These are phyloP conservation scores for Botrytis medusae DNA, from an alignment of 2,329 filamentous ascomycete genomes.

Conservation along the genomic window DNA sequence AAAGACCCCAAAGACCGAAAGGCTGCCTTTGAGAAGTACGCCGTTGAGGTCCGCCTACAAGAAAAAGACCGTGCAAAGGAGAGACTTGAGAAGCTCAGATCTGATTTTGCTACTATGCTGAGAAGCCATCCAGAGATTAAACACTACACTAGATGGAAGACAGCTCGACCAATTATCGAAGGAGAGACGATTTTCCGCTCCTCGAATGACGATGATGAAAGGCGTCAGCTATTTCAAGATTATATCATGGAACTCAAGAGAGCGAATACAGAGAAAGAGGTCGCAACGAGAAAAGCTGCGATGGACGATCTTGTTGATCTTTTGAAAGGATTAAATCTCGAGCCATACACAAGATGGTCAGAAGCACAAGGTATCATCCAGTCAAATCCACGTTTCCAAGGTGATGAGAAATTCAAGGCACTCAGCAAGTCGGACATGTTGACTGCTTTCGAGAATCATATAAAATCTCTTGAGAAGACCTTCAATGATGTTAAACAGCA, in stretches of 20 bases:
- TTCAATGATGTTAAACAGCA: constrained; percentile 91
- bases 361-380: constrained; percentile 83
- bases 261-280: constrained; percentile 73
- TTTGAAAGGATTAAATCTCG: constrained; percentile 76
- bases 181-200: constrained; percentile 94
- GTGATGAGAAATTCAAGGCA: constrained; percentile 79
- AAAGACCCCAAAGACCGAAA: constrained; percentile 91
- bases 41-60: constrained; percentile 81
- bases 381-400: constrained; percentile 72
- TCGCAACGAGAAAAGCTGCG: constrained; percentile 70
- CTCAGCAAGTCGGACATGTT: constrained; percentile 88
- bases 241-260: constrained; percentile 86
- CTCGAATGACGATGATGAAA: constrained; percentile 82
- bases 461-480: constrained; percentile 84
- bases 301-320: constrained; percentile 80
- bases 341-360: constrained; percentile 92
- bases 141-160: constrained; percentile 96
- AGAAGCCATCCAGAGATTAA: constrained; percentile 96
- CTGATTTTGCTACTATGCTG: constrained; percentile 95
- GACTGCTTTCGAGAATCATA: constrained; percentile 90
- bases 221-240: constrained; percentile 87
- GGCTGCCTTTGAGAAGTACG: constrained; percentile 92
- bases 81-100: constrained; percentile 83
- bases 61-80: constrained; percentile 96
- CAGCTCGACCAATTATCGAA: constrained; percentile 88